Conservation (phyloP, 805 yeast species). For the Cyberlindnera bimundalis region DNA sequence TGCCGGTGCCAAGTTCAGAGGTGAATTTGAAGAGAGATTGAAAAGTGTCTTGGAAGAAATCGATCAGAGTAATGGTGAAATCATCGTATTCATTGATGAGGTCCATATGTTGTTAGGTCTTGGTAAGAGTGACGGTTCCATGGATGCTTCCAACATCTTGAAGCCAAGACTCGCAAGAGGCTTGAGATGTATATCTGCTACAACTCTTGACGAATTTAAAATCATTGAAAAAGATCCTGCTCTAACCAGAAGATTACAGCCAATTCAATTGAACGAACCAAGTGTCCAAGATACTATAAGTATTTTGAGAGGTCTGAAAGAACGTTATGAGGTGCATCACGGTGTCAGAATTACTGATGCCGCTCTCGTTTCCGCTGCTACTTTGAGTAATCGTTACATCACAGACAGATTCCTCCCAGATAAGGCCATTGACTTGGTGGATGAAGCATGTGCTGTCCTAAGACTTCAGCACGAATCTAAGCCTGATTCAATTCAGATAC, state of each 20-base stretch:
- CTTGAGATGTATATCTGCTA: constrained; percentile 93
- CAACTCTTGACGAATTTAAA: constrained; percentile 91
- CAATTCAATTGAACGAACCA: constrained; percentile 84
- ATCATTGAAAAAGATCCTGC: constrained; percentile 97
- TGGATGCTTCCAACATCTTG: constrained; percentile 90
- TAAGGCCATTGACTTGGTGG: constrained; percentile 94
- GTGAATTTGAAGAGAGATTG: constrained; percentile 91
- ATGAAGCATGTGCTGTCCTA: constrained; percentile 94
- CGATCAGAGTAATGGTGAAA: constrained; percentile 69
- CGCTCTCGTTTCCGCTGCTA: constrained; percentile 92
- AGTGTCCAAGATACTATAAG: constrained; percentile 87
- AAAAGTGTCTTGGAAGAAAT: constrained; percentile 80
- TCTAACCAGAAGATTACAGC: constrained; percentile 88
- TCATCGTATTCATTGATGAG: constrained; percentile 86
- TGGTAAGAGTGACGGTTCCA: constrained; percentile 92
- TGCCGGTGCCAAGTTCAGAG: constrained; percentile 93
- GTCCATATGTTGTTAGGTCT: constrained; percentile 84
- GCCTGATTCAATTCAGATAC: constrained; percentile 88
- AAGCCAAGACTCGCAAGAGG: constrained; percentile 96
- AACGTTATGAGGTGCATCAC: constrained; percentile 93
- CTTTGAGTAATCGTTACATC: constrained; percentile 83
- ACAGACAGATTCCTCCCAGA: constrained; percentile 92
- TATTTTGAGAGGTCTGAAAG: constrained; percentile 89
- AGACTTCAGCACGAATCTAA: constrained; percentile 95
- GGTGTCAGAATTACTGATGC: constrained; percentile 93